Percentiles rank a stretch among this genome's conserved stretches.
phyloP scores from a whole-genome alignment of 2,329 filamentous ascomycete genomes.

The Rutstroemia sydowiana region DNA sequence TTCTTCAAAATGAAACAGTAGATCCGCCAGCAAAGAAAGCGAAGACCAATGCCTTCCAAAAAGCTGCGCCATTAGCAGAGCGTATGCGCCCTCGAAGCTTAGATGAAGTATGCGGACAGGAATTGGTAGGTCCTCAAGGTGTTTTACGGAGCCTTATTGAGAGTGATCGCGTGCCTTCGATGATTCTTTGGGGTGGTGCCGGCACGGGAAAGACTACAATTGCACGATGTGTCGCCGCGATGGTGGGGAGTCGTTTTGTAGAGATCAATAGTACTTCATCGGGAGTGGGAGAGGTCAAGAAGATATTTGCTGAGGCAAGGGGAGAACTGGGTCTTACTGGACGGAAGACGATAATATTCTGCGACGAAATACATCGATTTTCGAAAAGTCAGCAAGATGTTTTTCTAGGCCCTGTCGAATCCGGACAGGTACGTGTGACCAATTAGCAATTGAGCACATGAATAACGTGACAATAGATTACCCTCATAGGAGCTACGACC shows the following conservation, averaged over 20 bases:
- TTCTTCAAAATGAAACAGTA: conserved; percentile 3
- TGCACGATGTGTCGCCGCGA: conserved; percentile 78
- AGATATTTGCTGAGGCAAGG: conserved; percentile 77
- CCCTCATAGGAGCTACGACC: conserved; percentile 88
- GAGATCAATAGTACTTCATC: conserved; percentile 92
- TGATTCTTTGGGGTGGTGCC: conserved; percentile 86
- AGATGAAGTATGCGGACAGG: conserved; percentile 84
- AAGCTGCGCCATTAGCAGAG: conserved; percentile 80
- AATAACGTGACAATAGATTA: conserved; percentile 43
- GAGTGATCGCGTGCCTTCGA: conserved; percentile 77
- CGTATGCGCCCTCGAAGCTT: conserved; percentile 82
- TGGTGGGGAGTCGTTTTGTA: conserved; percentile 77
- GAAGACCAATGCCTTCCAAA: conserved; percentile 56
- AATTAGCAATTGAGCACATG: too few species aligned
- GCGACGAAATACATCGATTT: conserved; percentile 64
- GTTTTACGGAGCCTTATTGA: conserved; percentile 82
- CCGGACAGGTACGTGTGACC: conserved; percentile 47
- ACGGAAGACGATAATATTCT: conserved; percentile 91
- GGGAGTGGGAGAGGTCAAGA: conserved; percentile 86
- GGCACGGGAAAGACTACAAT: conserved; percentile 89
- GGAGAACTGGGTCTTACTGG: conserved; percentile 76
- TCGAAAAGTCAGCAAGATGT: conserved; percentile 86
- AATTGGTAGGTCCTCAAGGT: conserved; percentile 78
- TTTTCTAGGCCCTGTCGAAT: conserved; percentile 86
- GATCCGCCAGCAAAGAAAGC: conserved; percentile 49